phyloP scores from a whole-genome alignment of 768 basidiomycete species.

The Psilocybe cyanescens region DNA sequence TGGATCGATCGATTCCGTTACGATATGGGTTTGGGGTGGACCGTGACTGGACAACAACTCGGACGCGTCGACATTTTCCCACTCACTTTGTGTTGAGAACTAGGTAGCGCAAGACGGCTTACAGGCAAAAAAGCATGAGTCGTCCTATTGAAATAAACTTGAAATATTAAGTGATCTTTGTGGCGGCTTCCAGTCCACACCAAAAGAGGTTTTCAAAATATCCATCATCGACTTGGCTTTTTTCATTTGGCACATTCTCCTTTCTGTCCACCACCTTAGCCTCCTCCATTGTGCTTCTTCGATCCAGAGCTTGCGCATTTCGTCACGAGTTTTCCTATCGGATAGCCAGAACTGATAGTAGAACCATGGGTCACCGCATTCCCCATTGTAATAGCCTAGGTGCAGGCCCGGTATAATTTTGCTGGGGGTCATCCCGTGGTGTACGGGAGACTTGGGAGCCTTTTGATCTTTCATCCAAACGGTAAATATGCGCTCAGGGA shows the following conservation, averaged over 20 bases:
- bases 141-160: background rate
- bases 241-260: slow-evolving; percentile 27
- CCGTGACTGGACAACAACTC: too few species aligned
- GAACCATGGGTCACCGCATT: slow-evolving; percentile 44
- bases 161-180: background rate
- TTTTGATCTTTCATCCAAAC: slow-evolving; percentile 41
- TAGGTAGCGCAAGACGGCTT: too few species aligned
- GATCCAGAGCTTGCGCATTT: slow-evolving; percentile 32
- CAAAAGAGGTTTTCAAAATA: background rate
- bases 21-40: too few species aligned
- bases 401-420: slow-evolving; percentile 16
- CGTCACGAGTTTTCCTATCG: slow-evolving; percentile 29
- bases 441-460: slow-evolving; percentile 8
- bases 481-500: slow-evolving; percentile 46
- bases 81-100: too few species aligned
- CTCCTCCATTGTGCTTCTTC: slow-evolving; percentile 11
- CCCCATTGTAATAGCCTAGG: slow-evolving; percentile 32
- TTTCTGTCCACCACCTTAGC: slow-evolving; percentile 2
- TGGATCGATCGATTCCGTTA: too few species aligned
- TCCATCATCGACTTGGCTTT: slow-evolving; percentile 10
- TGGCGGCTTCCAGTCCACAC: background rate
- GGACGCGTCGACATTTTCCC: too few species aligned
- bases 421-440: background rate
- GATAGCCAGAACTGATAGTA: slow-evolving; percentile 52
- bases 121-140: too few species aligned